Evolutionary conservation across 192 early-diverging fungal species (phyloP).

Genomic region (Anaeromyces robustus): DNA sequence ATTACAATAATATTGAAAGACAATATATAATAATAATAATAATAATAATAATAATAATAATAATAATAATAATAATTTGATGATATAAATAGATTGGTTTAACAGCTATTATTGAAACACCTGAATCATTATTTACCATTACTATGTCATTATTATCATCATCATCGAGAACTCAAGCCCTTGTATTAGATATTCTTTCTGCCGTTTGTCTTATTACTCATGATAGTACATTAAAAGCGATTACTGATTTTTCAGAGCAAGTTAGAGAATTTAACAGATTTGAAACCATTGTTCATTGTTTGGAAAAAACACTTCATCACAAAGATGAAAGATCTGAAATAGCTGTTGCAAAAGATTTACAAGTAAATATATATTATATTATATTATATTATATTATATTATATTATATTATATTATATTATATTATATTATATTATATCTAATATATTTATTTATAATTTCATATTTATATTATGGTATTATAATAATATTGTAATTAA

Average conservation of each 20-base stretch:
- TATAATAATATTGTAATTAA: background rate
- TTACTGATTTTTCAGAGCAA: background rate
- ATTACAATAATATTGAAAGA: too few relatives aligned
- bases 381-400: too few relatives aligned
- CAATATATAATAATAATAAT: too few relatives aligned
- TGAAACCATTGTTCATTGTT: background rate
- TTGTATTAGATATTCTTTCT: constrained; percentile 33
- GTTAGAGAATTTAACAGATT: background rate
- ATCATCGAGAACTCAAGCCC: constrained; percentile 15
- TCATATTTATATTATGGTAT: too few relatives aligned
- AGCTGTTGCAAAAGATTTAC: background rate
- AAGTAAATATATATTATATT: background rate
- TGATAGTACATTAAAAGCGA: constrained; percentile 1
- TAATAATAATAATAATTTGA: background rate
- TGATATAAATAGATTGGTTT: constrained; percentile 16
- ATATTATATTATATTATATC: background rate
- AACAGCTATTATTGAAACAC: constrained; percentile 28
- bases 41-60: too few relatives aligned
- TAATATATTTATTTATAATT: too few relatives aligned
- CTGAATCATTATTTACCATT: constrained; percentile 21
- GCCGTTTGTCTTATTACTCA: constrained; percentile 36
- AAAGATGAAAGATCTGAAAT: background rate
- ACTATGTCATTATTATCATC: constrained; percentile 26
- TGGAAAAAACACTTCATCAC: background rate
- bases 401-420: too few relatives aligned